These are phyloP conservation scores for Diospyros lotus DNA, from an alignment of 148 eudicot species.

Conservation along the genomic window DNA sequence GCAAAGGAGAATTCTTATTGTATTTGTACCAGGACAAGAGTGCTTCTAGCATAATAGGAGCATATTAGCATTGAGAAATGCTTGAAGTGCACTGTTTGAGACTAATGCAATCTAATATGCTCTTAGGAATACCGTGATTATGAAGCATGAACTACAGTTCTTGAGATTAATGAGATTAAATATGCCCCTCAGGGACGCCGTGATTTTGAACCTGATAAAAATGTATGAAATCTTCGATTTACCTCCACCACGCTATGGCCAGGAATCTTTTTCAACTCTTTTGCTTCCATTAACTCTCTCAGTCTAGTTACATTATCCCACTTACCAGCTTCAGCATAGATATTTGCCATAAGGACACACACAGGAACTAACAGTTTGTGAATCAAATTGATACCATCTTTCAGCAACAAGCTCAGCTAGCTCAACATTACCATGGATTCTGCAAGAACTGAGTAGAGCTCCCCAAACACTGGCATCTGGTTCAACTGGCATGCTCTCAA, in stretches of 20 bases:
- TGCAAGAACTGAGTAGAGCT: conserved; percentile 56
- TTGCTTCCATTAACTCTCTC: conserved; percentile 15
- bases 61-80: background rate
- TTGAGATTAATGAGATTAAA: background rate
- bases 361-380: conserved; percentile 13
- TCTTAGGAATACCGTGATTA: too few relatives aligned
- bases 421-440: conserved; percentile 44
- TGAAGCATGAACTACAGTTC: too few relatives aligned
- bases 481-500: conserved; percentile 28
- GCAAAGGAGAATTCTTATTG: too few relatives aligned
- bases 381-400: conserved; percentile 23
- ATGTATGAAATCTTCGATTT: conserved; percentile 14
- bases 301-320: conserved; percentile 29
- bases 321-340: conserved; percentile 31
- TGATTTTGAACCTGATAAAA: conserved; percentile 5
- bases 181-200: background rate
- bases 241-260: conserved; percentile 22
- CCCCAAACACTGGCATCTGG: conserved; percentile 37
- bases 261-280: conserved; percentile 16
- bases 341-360: conserved; percentile 18
- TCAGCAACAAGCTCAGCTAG: conserved; percentile 40
- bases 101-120: background rate
- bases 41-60: background rate
- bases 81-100: background rate
- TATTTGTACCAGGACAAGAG: background rate